These are phyloP conservation scores for Rhizopogon salebrosus DNA, from an alignment of 768 basidiomycete species.

Conservation along the genomic window DNA sequence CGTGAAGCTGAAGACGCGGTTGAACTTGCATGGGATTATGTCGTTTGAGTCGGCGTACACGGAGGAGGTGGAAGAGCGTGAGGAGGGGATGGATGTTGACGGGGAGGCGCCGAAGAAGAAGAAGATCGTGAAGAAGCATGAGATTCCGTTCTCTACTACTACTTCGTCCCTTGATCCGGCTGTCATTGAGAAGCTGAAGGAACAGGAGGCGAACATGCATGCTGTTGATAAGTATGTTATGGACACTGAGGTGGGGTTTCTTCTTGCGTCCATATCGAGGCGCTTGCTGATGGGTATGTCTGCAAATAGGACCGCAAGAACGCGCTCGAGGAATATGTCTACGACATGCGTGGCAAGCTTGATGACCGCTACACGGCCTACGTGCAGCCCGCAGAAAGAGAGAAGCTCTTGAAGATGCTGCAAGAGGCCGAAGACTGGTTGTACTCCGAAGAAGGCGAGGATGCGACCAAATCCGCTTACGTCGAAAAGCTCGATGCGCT, in stretches of 20 bases:
- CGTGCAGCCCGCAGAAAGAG: conserved; percentile 73
- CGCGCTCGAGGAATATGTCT: conserved; percentile 97
- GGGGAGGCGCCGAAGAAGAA: conserved; percentile 75
- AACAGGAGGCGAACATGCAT: conserved; percentile 87
- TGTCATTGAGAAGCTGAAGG: conserved; percentile 59
- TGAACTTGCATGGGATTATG: conserved; percentile 83
- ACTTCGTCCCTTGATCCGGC: conserved; percentile 61
- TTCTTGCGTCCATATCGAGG: neutral
- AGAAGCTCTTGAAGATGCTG: conserved; percentile 63
- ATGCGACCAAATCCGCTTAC: conserved; percentile 94
- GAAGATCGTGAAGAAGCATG: conserved; percentile 77
- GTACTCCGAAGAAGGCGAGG: conserved; percentile 94
- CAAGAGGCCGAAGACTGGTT: conserved; percentile 92
- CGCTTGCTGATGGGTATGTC: conserved; percentile 3
- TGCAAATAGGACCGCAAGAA: conserved; percentile 85
- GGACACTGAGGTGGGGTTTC: conserved; percentile 82
- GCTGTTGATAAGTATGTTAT: conserved; percentile 91
- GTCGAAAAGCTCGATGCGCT: conserved; percentile 76
- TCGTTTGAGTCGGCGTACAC: conserved; percentile 84
- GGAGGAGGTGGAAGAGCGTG: conserved; percentile 78
- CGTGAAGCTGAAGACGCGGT: conserved; percentile 86
- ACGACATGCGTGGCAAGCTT: conserved; percentile 90
- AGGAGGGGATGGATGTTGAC: conserved; percentile 74
- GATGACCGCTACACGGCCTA: conserved; percentile 81
- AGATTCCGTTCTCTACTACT: conserved; percentile 66